Conservation (phyloP, 768 basidiomycete genomes). For the Megacollybia marginata region DNA sequence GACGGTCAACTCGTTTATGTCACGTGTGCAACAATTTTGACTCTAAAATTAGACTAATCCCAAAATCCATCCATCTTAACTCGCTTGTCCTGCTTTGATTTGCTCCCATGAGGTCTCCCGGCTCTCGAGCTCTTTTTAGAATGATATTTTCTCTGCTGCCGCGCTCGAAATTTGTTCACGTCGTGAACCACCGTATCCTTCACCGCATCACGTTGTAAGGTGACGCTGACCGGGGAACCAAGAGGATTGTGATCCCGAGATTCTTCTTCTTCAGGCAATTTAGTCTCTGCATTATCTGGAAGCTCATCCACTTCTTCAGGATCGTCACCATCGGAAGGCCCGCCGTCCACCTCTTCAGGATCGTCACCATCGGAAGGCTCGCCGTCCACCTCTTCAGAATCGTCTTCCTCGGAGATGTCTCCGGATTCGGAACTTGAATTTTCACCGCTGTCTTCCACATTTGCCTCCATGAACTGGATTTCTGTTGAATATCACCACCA, state of each 20-base stretch:
- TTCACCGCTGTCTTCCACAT: slow-evolving; percentile 19
- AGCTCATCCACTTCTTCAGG: not conserved
- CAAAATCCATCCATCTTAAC: slow-evolving; percentile 61
- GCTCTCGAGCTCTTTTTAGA: slow-evolving; percentile 59
- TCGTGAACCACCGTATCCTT: slow-evolving; percentile 57
- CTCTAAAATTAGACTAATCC: slow-evolving; percentile 30
- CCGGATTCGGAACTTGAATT: slow-evolving; percentile 10
- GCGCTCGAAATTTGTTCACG: slow-evolving; percentile 48
- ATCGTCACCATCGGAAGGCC: not conserved
- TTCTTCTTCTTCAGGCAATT: not conserved
- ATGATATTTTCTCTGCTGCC: slow-evolving; percentile 71
- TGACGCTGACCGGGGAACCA: slow-evolving; percentile 37
- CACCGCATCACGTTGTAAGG: slow-evolving; percentile 25
- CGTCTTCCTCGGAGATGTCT: too few species aligned
- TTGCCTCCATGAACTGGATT: slow-evolving; percentile 60
- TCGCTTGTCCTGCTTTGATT: slow-evolving; percentile 71
- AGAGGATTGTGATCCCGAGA: not conserved
- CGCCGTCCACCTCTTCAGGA: not conserved
- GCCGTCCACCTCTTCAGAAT: not conserved
- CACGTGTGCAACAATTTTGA: not conserved
- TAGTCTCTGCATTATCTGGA: not conserved
- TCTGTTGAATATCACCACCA: slow-evolving; percentile 5
- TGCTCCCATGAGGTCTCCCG: slow-evolving; percentile 73
- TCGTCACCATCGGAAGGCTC: not conserved
- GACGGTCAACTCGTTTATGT: too few species aligned